These are phyloP conservation scores for Pyracantha coccinea DNA, from an alignment of 331 rosid genomes.

Conservation along the genomic window DNA sequence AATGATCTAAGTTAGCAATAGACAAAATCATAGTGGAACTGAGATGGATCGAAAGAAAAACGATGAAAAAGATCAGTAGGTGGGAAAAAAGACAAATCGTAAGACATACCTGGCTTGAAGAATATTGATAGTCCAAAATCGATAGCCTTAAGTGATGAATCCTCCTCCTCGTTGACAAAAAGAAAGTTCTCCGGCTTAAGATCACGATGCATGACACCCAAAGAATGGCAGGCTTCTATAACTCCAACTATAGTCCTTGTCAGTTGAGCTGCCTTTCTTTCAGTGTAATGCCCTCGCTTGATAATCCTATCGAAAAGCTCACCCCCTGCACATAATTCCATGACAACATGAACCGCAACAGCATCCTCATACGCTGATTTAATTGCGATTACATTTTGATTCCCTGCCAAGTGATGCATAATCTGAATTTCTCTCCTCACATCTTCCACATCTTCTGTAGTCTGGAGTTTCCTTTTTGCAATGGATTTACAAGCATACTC, in stretches of 20 bases:
- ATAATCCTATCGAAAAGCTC: constrained; percentile 85
- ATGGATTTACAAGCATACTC: constrained; percentile 86
- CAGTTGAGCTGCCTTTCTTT: constrained; percentile 71
- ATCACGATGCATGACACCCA: constrained; percentile 95
- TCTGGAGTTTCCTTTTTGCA: constrained; percentile 53
- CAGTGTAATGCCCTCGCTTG: constrained; percentile 63
- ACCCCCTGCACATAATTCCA: constrained; percentile 87
- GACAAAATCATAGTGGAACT: not conserved
- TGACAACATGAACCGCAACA: constrained; percentile 76
- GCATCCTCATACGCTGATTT: constrained; percentile 79
- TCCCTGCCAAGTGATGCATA: constrained; percentile 84
- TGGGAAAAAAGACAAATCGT: not conserved
- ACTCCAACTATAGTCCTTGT: constrained; percentile 76
- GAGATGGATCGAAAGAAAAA: not conserved
- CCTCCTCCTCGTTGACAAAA: constrained; percentile 65
- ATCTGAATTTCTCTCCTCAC: constrained; percentile 91
- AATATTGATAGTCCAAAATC: constrained; percentile 86
- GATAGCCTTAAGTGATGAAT: constrained; percentile 69
- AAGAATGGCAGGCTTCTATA: constrained; percentile 77
- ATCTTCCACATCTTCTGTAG: constrained; percentile 67
- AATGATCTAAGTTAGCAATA: not conserved
- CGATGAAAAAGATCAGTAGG: not conserved
- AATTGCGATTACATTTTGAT: constrained; percentile 41
- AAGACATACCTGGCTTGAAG: constrained; percentile 72
- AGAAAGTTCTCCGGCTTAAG: constrained; percentile 94